These are phyloP conservation scores for Exophiala sp. DNA, from an alignment of 2,329 filamentous ascomycete species.

Conservation along the genomic window DNA sequence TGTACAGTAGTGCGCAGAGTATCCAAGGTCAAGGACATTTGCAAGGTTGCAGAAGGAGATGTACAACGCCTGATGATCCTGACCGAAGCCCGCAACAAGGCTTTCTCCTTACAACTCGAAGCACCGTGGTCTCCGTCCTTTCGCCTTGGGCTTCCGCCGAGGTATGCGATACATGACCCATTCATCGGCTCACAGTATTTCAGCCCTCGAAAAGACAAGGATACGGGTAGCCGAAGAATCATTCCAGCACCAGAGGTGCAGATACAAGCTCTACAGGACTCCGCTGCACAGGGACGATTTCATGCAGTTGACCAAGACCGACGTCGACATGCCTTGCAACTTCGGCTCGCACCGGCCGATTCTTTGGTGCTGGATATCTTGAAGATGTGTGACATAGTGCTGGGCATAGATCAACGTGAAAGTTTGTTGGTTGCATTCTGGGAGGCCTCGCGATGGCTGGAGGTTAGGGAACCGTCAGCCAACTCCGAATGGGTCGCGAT, in stretches of 20 bases:
- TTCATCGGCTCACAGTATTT: conserved; percentile 56
- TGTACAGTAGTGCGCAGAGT: conserved; percentile 54
- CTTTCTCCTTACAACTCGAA: conserved; percentile 66
- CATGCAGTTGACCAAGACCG: conserved; percentile 16
- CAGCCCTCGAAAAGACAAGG: conserved; percentile 24
- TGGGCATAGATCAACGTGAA: conserved; percentile 59
- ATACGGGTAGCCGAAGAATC: conserved; percentile 17
- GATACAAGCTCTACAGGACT: conserved; percentile 12
- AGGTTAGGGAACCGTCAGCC: conserved; percentile 41
- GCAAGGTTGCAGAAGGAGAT: conserved; percentile 64
- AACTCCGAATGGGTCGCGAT: conserved; percentile 69
- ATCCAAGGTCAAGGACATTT: conserved; percentile 68
- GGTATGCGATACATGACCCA: conserved; percentile 58
- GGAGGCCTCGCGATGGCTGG: conserved; percentile 69
- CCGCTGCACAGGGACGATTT: conserved; percentile 23
- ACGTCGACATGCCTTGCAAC: conserved; percentile 58
- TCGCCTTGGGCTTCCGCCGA: conserved; percentile 60
- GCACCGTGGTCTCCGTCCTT: conserved; percentile 71
- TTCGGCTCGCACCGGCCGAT: conserved; percentile 64
- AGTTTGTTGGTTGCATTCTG: conserved; percentile 67
- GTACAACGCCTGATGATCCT: conserved; percentile 68
- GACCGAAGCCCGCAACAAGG: conserved; percentile 61
- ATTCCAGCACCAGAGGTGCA: conserved; percentile 17
- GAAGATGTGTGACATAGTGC: conserved; percentile 60
- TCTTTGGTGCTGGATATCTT: conserved; percentile 61